Evolutionary conservation across 2,329 filamentous ascomycete genomes (phyloP).

Genomic region (Cladosporium colombiae): DNA sequence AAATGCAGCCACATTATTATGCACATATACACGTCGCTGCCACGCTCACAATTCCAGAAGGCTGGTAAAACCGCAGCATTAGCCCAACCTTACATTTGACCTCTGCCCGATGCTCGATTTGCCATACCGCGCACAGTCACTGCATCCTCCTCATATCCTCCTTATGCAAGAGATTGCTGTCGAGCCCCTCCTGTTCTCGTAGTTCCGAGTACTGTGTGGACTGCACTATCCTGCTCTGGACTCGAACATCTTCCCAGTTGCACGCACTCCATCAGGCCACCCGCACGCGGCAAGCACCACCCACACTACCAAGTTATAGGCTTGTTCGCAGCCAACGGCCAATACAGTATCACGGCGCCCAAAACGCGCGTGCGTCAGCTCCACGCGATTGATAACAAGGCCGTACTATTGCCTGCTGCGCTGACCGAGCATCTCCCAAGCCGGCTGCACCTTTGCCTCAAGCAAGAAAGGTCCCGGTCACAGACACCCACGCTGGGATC

Average conservation of each 20-base stretch:
- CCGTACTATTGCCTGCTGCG: background rate
- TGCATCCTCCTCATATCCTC: background rate
- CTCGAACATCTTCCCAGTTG: background rate
- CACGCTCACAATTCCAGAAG: background rate
- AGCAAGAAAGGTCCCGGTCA: background rate
- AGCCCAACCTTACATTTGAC: background rate
- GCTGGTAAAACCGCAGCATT: background rate
- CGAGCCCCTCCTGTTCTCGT: background rate
- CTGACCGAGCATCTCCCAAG: background rate
- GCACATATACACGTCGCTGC: background rate
- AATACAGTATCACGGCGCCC: slow-evolving; percentile 1
- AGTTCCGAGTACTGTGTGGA: background rate
- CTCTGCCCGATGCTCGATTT: background rate
- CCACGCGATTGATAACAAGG: background rate
- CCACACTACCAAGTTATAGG: background rate
- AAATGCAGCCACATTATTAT: background rate
- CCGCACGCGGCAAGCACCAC: background rate
- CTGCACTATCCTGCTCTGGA: background rate
- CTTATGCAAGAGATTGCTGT: background rate
- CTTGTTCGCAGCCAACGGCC: background rate
- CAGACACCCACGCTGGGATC: background rate
- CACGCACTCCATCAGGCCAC: background rate
- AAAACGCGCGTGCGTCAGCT: slow-evolving; percentile 5
- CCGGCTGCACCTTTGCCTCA: background rate
- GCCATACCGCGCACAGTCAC: background rate